These are phyloP conservation scores for Suillus bovinus DNA, from an alignment of 768 basidiomycete species.

Conservation along the genomic window DNA sequence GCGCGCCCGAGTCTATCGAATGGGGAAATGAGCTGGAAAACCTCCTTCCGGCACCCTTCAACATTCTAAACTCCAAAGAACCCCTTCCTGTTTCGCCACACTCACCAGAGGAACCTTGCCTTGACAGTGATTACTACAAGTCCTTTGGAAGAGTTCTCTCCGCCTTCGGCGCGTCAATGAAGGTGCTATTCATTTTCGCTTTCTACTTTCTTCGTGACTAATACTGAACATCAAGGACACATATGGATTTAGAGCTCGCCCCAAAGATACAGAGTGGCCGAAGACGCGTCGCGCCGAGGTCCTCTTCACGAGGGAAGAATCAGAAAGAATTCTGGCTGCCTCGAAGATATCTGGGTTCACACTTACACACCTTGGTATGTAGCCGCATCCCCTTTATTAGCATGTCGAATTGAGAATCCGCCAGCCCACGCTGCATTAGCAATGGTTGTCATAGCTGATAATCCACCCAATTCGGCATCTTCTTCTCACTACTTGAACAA, in stretches of 20 bases:
- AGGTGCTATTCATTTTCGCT: neutral
- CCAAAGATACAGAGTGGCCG: neutral
- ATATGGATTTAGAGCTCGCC: neutral
- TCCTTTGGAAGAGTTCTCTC: neutral
- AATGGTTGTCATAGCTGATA: neutral
- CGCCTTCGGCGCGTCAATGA: neutral
- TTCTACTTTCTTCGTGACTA: neutral
- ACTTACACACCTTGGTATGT: neutral
- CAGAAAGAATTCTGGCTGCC: neutral
- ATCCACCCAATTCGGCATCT: neutral
- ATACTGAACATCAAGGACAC: neutral
- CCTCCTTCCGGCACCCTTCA: neutral
- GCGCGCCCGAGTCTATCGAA: neutral
- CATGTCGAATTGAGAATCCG: neutral
- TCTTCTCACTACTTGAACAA: neutral
- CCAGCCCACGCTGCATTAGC: neutral
- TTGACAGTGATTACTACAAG: constrained; percentile 1
- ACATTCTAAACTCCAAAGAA: neutral
- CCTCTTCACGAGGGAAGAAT: neutral
- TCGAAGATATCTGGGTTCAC: neutral
- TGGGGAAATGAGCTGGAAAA: neutral
- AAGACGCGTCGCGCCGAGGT: neutral
- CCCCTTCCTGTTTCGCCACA: neutral
- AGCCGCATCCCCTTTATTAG: neutral
- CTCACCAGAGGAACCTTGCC: neutral